Base-by-base conservation (phyloP, 331 rosid species). In the Quercus tomentella region DNA sequence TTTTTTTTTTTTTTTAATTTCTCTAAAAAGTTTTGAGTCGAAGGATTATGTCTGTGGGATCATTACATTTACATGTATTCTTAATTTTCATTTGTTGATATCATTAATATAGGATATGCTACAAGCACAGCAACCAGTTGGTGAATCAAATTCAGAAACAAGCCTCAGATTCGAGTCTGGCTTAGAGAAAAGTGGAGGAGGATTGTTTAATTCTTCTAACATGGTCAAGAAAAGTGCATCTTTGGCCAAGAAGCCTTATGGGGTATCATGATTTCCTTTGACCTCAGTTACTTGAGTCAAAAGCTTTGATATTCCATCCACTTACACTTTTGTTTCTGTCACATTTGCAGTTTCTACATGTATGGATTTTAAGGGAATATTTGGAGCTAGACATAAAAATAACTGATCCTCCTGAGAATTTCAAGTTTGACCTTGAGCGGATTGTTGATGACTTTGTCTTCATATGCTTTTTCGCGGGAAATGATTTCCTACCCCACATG, bases 401-500 rank as follows among this genome's bases (percentile, higher is more conserved):
- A 12, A n/a, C 56, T 54, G 84, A 86, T 76, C 88, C 83, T 12
- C 89, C 92, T 1, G 74, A 79, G 62, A 68, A 62, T 30, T 1
- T 43, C 56, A 45, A 23, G 58, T 7, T 79, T 18, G 91, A 91
- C 8, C 67, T 80, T 52, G 94, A 89, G 79, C 12, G 89, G 31
- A 79, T 84, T 12, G 14, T 92, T 52, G 94, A 92, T 55, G 94
- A 89, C 41, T 88, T 92, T 21, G 66, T 92, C 69, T 87, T 89
- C 81, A 79, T 92, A 18, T 87, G 87, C 23, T 84, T 85, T 70
- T 87, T 88, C 22, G 85, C 72, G 8, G 94, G 94, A 70, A 92
- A 92, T 81, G 90, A 89, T 78, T 89, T 92, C 79, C 81, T 92
- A 7, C 97, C 94, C 2, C 91, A 77, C 72, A 62, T 87, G 80